Conservation (phyloP, 2,329 filamentous ascomycete species). For the Xylariaceae sp. region DNA sequence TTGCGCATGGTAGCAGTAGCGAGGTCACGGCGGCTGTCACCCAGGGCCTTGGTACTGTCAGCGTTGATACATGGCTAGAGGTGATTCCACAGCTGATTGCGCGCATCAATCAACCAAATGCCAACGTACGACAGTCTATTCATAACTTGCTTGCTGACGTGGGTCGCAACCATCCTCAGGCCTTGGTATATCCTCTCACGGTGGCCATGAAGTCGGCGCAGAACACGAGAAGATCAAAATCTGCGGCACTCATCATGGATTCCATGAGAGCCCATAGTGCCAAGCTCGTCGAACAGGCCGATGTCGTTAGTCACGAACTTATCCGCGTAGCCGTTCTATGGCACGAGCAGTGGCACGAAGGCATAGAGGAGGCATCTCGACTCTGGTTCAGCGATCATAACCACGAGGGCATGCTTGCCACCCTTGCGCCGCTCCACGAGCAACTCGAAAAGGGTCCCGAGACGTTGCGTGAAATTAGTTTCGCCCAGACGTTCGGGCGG, state of each 20-base stretch:
- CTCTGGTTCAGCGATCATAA: conserved; percentile 97
- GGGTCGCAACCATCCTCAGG: conserved; percentile 89
- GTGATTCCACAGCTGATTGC: conserved; percentile 97
- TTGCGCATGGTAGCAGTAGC: conserved; percentile 79
- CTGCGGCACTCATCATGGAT: conserved; percentile 92
- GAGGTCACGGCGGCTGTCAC: conserved; percentile 87
- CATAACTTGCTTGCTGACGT: conserved; percentile 91
- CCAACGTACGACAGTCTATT: conserved; percentile 79
- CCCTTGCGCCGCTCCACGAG: conserved; percentile 83
- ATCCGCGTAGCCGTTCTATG: conserved; percentile 95
- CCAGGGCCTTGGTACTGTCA: conserved; percentile 86
- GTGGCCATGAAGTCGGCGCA: conserved; percentile 95
- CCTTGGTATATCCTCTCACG: conserved; percentile 91
- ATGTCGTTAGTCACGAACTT: conserved; percentile 90
- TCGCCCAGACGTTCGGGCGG: conserved; percentile 93
- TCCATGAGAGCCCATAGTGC: conserved; percentile 95
- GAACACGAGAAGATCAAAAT: conserved; percentile 75
- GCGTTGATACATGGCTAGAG: conserved; percentile 96
- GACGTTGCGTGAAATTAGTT: conserved; percentile 92
- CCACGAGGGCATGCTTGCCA: conserved; percentile 94
- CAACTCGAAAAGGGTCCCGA: conserved; percentile 87
- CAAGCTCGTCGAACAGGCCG: conserved; percentile 88
- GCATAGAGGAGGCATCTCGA: conserved; percentile 89
- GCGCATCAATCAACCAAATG: conserved; percentile 92
- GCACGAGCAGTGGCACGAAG: conserved; percentile 99